Base-by-base conservation (phyloP, 2,329 filamentous ascomycete species). In the Venturiaceae sp. region DNA sequence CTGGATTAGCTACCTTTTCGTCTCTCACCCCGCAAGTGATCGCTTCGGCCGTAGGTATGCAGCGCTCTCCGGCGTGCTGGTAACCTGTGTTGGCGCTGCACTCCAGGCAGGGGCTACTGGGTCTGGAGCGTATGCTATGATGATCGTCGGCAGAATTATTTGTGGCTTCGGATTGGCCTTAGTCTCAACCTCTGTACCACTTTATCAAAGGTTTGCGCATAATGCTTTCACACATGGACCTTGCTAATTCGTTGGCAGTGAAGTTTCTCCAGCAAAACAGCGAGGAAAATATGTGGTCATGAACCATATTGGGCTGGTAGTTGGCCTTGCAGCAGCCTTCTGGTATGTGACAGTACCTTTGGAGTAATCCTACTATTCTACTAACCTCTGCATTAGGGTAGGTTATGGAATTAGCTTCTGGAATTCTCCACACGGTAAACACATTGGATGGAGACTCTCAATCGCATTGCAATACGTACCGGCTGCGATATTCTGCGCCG, bases 201-300 rank as follows among this genome's bases (percentile, higher is more conserved):
- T 83, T 4, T 83, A 83, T 64, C 81, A 83, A 66, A 81, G n/a
- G n/a, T n/a, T n/a, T n/a, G n/a, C n/a, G n/a, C n/a, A n/a, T 77
- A 77, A n/a, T n/a, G n/a, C n/a, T n/a, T 59, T 2, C 2, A n/a
- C 33, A 44, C 13, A 7, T 50, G 26, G n/a, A 39, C 19, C 23
- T 19, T 32, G 11, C 19, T 46, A 19, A 16, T 23, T 5, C 36
- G 82, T n/a, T n/a, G n/a, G n/a, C n/a, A n/a, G 80, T 64, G 81
- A 83, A 65, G 74, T 83, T 21, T 73, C 80, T 0, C 80, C 81
- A 0, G 78, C 80, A 0, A 73, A 71, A 13, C 72, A 81, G 59
- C 73, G 81, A 7, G 81, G 82, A 3, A 75, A 74, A 60, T 80
- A 80, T 60, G 80, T 84, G 1, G 80, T 83, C 9, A 74, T 83